Evolutionary conservation across 345 rosid species (phyloP).

Genomic region (Viola odorata): DNA sequence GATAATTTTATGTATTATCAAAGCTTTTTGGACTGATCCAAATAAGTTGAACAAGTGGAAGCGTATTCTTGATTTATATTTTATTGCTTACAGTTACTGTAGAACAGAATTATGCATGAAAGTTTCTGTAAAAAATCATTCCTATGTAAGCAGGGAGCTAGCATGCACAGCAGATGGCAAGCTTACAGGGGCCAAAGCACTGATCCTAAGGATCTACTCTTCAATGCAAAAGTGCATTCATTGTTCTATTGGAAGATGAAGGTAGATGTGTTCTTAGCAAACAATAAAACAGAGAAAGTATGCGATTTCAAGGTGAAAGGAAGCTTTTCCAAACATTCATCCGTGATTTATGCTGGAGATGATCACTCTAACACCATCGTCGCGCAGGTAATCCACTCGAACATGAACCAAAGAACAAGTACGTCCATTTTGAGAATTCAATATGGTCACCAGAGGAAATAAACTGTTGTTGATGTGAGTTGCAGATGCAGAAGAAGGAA

Average conservation of each 20-base stretch:
- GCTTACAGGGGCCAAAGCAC: slow-evolving; percentile 54
- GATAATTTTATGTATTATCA: too few species aligned
- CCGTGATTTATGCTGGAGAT: slow-evolving; percentile 46
- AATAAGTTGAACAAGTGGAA: too few species aligned
- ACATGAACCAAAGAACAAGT: too few species aligned
- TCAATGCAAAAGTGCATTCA: slow-evolving; percentile 40
- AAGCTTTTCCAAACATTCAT: slow-evolving; percentile 33
- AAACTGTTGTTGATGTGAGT: too few species aligned
- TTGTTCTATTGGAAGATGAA: slow-evolving; percentile 34
- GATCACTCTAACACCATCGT: slow-evolving; percentile 31
- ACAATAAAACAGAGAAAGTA: slow-evolving; percentile 29
- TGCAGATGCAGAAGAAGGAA: too few species aligned
- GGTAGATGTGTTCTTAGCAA: slow-evolving; percentile 47
- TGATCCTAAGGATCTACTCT: slow-evolving; percentile 39
- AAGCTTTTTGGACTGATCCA: too few species aligned
- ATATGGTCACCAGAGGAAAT: too few species aligned
- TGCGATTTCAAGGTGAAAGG: slow-evolving; percentile 49
- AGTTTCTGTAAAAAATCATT: too few species aligned
- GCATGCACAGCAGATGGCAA: slow-evolving; percentile 45
- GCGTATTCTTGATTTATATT: too few species aligned
- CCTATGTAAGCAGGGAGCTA: not conserved
- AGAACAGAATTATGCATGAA: too few species aligned
- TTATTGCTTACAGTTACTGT: too few species aligned
- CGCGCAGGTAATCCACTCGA: slow-evolving; percentile 51
- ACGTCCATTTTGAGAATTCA: too few species aligned